Conservation (phyloP, 352 stramenopile genomes). For the Globisporangium paddicum region DNA sequence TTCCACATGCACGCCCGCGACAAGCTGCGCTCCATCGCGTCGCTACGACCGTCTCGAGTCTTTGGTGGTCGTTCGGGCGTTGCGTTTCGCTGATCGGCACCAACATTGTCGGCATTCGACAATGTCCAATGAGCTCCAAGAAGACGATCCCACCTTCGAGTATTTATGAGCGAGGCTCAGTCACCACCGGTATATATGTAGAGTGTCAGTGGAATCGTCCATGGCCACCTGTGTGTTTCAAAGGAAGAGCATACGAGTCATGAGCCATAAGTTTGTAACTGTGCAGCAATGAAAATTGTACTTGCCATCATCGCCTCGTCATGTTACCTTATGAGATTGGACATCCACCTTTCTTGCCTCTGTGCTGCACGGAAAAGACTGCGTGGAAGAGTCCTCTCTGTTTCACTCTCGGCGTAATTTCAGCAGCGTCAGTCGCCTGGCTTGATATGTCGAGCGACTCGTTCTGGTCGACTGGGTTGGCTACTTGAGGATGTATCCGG, state of each 20-base stretch:
- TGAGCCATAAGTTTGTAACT: too few relatives aligned
- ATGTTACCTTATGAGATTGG: slow-evolving; percentile 8
- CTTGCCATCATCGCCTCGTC: too few relatives aligned
- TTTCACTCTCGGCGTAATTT: neutral
- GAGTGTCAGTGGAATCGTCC: neutral
- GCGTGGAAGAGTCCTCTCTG: slow-evolving; percentile 9
- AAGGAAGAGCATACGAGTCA: slow-evolving; percentile 6
- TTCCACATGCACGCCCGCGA: slow-evolving; percentile 20
- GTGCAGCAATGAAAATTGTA: neutral
- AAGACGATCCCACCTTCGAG: neutral
- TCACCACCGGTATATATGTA: neutral
- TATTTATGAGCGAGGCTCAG: slow-evolving; percentile 13
- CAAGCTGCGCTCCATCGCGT: slow-evolving; percentile 29
- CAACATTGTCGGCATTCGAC: neutral
- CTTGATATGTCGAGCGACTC: neutral
- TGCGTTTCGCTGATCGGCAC: neutral
- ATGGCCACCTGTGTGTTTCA: slow-evolving; percentile 1
- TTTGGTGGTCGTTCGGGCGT: neutral
- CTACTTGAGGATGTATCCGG: neutral
- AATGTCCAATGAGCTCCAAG: neutral
- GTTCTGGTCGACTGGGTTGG: neutral
- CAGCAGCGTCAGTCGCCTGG: neutral
- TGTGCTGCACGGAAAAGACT: slow-evolving; percentile 11
- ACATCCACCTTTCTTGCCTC: slow-evolving; percentile 12
- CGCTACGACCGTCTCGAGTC: slow-evolving; percentile 19